Evolutionary conservation across 176 grass and related monocot genomes (phyloP).

Genomic region (Neostapfia colusana): DNA sequence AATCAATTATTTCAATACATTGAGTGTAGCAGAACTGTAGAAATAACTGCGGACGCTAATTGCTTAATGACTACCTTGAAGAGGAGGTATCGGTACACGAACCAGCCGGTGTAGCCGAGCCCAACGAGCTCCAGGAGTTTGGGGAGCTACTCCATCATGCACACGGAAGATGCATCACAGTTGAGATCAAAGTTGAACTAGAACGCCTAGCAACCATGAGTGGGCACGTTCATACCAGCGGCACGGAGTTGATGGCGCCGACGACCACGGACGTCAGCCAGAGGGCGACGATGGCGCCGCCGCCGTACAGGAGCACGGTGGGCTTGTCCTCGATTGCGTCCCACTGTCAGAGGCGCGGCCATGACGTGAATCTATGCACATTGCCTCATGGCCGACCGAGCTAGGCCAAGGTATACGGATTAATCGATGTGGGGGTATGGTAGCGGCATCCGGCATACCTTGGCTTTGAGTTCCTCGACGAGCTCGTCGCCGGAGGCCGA

Average conservation of each 20-base stretch:
- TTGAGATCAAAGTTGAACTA: not conserved
- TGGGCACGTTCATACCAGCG: constrained; percentile 64
- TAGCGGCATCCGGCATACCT: constrained; percentile 42
- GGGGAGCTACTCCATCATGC: constrained; percentile 60
- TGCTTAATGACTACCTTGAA: constrained; percentile 83
- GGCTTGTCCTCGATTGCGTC: constrained; percentile 93
- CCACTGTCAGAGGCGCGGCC: constrained; percentile 51
- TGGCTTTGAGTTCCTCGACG: constrained; percentile 76
- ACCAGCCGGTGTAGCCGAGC: constrained; percentile 96
- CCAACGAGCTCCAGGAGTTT: constrained; percentile 94
- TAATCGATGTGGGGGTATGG: no score
- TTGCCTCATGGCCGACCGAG: not conserved
- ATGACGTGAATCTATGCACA: constrained; percentile 8
- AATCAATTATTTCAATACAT: not conserved
- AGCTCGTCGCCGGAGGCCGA: constrained; percentile 68
- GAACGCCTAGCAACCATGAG: not conserved
- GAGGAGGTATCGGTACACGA: constrained; percentile 97
- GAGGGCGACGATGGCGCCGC: constrained; percentile 73
- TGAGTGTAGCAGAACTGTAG: not conserved
- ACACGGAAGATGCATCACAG: not conserved
- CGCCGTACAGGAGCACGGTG: constrained; percentile 87
- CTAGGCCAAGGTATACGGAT: no score
- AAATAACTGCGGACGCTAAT: not conserved
- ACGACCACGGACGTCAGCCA: constrained; percentile 91
- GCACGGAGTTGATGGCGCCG: constrained; percentile 87